phyloP scores from a whole-genome alignment of 2,329 filamentous ascomycete genomes.

The Paecilomyces niveus region DNA sequence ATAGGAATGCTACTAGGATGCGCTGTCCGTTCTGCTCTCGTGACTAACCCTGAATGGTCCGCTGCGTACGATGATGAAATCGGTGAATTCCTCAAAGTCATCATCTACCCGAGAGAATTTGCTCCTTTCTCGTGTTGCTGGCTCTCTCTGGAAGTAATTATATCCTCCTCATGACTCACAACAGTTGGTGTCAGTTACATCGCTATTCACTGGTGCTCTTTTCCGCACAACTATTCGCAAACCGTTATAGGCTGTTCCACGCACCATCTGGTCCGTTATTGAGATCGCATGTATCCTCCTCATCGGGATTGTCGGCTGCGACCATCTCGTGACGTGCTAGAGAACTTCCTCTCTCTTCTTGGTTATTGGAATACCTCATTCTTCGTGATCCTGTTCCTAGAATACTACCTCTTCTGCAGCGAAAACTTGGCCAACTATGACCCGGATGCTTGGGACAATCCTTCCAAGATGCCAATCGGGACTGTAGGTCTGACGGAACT shows the following conservation, averaged over 20 bases:
- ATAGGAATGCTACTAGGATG: slow-evolving; percentile 44
- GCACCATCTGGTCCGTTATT: slow-evolving; percentile 43
- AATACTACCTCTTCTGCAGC: slow-evolving; percentile 44
- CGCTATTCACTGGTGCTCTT: slow-evolving; percentile 32
- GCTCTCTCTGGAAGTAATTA: slow-evolving; percentile 30
- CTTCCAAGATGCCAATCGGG: slow-evolving; percentile 37
- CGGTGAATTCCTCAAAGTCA: slow-evolving; percentile 40
- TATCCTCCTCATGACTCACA: not conserved
- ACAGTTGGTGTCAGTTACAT: slow-evolving; percentile 41
- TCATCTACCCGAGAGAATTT: slow-evolving; percentile 41
- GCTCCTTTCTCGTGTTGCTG: slow-evolving; percentile 34
- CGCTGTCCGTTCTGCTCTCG: slow-evolving; percentile 38
- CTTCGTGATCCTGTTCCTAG: slow-evolving; percentile 42
- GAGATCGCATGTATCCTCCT: slow-evolving; percentile 41
- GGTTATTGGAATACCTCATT: slow-evolving; percentile 47
- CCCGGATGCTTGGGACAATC: slow-evolving; percentile 44
- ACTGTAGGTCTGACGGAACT: slow-evolving; percentile 38
- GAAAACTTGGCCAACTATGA: slow-evolving; percentile 40
- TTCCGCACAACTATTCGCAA: slow-evolving; percentile 36
- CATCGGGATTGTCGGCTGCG: slow-evolving; percentile 37
- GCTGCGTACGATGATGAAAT: slow-evolving; percentile 35
- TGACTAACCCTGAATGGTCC: slow-evolving; percentile 34
- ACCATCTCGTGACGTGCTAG: slow-evolving; percentile 39
- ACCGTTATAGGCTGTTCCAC: slow-evolving; percentile 38
- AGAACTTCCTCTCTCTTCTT: slow-evolving; percentile 44